Percentiles rank a stretch among this genome's conserved stretches.
Conservation (phyloP, 352 stramenopile genomes). For the Phytophthora cactorum region DNA sequence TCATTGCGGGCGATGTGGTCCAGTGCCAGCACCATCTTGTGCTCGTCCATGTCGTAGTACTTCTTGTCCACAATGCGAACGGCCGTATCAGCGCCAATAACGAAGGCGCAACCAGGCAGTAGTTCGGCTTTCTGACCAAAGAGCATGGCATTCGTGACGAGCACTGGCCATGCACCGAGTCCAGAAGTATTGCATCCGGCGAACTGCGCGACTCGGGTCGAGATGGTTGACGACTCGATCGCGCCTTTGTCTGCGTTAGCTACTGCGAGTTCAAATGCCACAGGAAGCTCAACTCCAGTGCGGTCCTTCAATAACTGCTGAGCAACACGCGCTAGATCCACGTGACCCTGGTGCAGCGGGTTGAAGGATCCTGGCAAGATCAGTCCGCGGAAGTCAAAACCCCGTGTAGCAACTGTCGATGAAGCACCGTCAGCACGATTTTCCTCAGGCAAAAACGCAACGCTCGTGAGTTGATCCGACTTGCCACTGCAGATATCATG, state of each 20-base stretch:
- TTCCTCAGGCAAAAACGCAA: constrained; percentile 52
- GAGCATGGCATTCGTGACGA: constrained; percentile 80
- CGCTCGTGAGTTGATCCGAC: constrained; percentile 34
- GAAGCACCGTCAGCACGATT: not conserved
- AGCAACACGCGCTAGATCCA: constrained; percentile 57
- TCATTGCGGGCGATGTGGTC: constrained; percentile 61
- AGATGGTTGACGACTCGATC: constrained; percentile 49
- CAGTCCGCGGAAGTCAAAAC: constrained; percentile 63
- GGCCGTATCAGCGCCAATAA: constrained; percentile 91
- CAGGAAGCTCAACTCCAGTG: constrained; percentile 39
- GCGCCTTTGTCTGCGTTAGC: constrained; percentile 83
- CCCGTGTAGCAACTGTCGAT: constrained; percentile 27
- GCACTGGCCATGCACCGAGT: constrained; percentile 59
- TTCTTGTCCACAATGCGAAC: constrained; percentile 90
- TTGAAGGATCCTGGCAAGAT: constrained; percentile 87
- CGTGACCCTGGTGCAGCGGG: constrained; percentile 77
- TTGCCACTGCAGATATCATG: constrained; percentile 35
- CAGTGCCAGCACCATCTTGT: constrained; percentile 81
- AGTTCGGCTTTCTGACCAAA: constrained; percentile 87
- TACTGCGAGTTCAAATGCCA: constrained; percentile 81
- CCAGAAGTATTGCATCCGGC: constrained; percentile 4
- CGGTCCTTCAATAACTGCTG: constrained; percentile 47
- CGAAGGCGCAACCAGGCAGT: constrained; percentile 77
- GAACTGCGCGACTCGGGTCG: constrained; percentile 65
- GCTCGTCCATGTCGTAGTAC: constrained; percentile 85